phyloP scores from a whole-genome alignment of 192 early-diverging fungal species.

The Rhizophagus clarus region DNA sequence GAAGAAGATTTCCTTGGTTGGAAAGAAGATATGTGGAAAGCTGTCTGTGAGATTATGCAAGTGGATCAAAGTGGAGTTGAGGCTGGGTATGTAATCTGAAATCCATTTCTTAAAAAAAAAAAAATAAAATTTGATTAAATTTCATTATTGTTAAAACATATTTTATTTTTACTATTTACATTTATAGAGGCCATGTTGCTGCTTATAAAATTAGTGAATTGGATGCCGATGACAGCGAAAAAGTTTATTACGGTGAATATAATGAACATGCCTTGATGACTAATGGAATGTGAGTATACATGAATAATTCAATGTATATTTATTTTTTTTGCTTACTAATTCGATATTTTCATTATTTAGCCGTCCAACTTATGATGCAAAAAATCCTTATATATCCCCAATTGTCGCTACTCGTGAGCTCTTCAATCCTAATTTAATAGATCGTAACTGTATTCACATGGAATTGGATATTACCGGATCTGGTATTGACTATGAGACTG shows the following conservation, averaged over 20 bases:
- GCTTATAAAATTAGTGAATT: conserved; percentile 60
- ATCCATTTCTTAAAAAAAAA: neutral
- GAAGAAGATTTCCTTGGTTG: conserved; percentile 97
- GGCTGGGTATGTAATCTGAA: conserved; percentile 23
- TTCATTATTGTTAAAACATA: neutral
- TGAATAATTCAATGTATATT: neutral
- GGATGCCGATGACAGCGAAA: conserved; percentile 35
- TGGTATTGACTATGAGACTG: conserved; percentile 84
- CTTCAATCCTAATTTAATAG: conserved; percentile 57
- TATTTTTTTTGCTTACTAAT: conserved; percentile 17
- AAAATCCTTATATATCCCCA: conserved; percentile 81
- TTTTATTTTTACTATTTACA: neutral
- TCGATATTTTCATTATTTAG: conserved; percentile 26
- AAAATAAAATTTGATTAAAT: neutral
- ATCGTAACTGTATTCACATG: conserved; percentile 87
- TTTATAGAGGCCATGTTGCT: conserved; percentile 43
- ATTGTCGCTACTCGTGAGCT: conserved; percentile 66
- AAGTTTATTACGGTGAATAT: conserved; percentile 56
- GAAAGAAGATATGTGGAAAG: conserved; percentile 86
- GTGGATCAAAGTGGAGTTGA: conserved; percentile 52
- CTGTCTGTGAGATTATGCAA: conserved; percentile 72
- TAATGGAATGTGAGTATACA: conserved; percentile 42
- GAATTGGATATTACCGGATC: conserved; percentile 88
- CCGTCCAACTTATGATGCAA: conserved; percentile 71
- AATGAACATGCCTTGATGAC: conserved; percentile 42